A percentile compares a stretch with the other conserved stretches of the same genome.
Evolutionary conservation across 2,329 filamentous ascomycete species (phyloP).

Genomic region (Alternaria metachromatica): DNA sequence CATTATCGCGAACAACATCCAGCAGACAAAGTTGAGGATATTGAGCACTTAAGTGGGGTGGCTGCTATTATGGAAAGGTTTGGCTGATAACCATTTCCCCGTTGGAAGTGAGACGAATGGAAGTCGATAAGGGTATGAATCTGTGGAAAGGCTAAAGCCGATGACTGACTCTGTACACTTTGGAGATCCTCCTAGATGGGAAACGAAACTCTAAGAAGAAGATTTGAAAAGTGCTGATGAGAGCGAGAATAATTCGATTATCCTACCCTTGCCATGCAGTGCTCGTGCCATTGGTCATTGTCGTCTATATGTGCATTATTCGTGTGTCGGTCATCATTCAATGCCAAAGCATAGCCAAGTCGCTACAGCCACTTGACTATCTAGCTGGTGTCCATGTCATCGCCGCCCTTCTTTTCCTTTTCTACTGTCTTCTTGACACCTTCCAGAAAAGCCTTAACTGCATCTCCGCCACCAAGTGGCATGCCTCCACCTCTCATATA

Average conservation of each 20-base stretch:
- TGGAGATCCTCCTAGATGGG: not conserved
- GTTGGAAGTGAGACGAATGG: not conserved
- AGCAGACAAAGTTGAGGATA: constrained; percentile 17
- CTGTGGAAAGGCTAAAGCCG: not conserved
- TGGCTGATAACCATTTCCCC: not conserved
- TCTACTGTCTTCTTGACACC: constrained; percentile 82
- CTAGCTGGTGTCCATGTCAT: constrained; percentile 45
- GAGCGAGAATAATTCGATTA: not conserved
- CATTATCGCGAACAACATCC: constrained; percentile 28
- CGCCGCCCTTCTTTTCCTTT: constrained; percentile 46
- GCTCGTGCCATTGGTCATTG: constrained; percentile 1
- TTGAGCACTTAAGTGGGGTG: constrained; percentile 29
- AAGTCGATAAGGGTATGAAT: not conserved
- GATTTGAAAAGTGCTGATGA: not conserved
- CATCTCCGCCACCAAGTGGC: constrained; percentile 85
- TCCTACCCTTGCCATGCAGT: not conserved
- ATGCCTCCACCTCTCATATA: constrained; percentile 78
- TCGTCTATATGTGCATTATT: constrained; percentile 10
- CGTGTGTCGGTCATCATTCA: constrained; percentile 9
- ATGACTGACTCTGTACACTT: not conserved
- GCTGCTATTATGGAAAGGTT: constrained; percentile 20
- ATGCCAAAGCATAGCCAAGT: not conserved
- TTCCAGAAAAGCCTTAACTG: constrained; percentile 88
- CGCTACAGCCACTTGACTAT: not conserved
- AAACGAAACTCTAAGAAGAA: not conserved